Conservation (phyloP, 306 rosid species). For the Pyrus betulifolia region DNA sequence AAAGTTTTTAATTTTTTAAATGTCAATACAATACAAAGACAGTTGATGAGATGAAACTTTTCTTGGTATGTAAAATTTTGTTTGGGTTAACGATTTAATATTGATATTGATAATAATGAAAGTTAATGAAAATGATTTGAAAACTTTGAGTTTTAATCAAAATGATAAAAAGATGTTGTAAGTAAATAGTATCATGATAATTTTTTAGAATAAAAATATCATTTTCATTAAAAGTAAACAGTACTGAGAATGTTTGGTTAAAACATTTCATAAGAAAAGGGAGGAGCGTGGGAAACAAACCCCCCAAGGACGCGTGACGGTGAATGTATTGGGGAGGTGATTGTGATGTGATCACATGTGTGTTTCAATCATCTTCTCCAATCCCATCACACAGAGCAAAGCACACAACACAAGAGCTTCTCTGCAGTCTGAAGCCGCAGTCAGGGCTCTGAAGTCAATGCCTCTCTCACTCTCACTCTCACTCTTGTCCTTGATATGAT, state of each 20-base stretch:
- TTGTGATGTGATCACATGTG: conserved; percentile 8
- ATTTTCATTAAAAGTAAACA: no score
- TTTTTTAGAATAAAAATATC: no score
- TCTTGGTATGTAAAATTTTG: not conserved
- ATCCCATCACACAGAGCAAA: conserved; percentile 28
- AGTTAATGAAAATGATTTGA: no score
- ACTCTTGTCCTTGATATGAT: not conserved
- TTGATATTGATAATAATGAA: no score
- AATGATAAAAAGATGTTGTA: no score
- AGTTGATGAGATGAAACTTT: not conserved
- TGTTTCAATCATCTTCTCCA: conserved; percentile 22
- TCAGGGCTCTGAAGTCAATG: conserved; percentile 57
- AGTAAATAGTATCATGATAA: no score
- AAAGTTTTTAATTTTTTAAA: no score
- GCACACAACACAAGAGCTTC: conserved; percentile 18
- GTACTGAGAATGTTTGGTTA: accelerated
- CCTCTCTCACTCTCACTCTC: not conserved
- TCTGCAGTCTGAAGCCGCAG: not conserved
- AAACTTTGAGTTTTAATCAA: no score
- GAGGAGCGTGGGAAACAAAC: not conserved
- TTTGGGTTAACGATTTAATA: no score
- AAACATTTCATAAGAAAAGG: no score
- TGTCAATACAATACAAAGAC: no score
- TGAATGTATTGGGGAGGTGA: not conserved
- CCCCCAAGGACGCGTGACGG: not conserved